Evolutionary conservation across 805 yeast genomes (phyloP), one percentile per base, ranked within the genome.

Genomic region (Yarrowia bubula): DNA sequence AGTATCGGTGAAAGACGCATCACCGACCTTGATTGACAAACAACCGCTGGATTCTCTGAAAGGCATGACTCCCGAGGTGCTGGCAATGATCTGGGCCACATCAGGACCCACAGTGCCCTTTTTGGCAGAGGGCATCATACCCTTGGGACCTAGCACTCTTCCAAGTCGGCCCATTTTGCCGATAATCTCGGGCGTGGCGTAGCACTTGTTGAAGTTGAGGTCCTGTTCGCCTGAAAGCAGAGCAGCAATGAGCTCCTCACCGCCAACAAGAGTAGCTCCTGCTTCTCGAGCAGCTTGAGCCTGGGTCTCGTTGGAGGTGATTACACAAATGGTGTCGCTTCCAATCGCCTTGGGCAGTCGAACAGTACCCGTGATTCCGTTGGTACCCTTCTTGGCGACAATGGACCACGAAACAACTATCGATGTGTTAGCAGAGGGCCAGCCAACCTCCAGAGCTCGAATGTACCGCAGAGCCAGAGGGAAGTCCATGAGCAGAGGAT

Each of bases 371-470:
- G 79, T 78, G 63, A 92, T 76, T 31, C 90, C 89, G 39, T 86
- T 85, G 22, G 89, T 86, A 69, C 97, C 97, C 72, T 84, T 86
- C 67, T 88, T 93, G 18, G 87, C 84, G 10, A 87, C 82, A 35
- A 92, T 80, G 15, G 84, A 78, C 15, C 90, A 81, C 63, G 87
- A 84, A 64, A 89, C 75, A 15, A 89, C 79, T 44, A 93, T 79
- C 28, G 92, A 87, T 22, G 93, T 86, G 70, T 86, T 85, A n/a
- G 82, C 77, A 4, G 81, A 78, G 2, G 93, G 85, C 72, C 89
- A 85, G 5, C 99, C 98, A 5, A 92, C 96, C 75, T 92, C 97
- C 5, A 92, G 85, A 0, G 98, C 97, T 68, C 97, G 81, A 65
- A 93, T 74, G 72, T 86, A 92, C 70, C 89, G 82, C 75, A 91